These are phyloP conservation scores for Monosporozyma aerobia DNA, from an alignment of 805 yeast genomes.

Conservation along the genomic window DNA sequence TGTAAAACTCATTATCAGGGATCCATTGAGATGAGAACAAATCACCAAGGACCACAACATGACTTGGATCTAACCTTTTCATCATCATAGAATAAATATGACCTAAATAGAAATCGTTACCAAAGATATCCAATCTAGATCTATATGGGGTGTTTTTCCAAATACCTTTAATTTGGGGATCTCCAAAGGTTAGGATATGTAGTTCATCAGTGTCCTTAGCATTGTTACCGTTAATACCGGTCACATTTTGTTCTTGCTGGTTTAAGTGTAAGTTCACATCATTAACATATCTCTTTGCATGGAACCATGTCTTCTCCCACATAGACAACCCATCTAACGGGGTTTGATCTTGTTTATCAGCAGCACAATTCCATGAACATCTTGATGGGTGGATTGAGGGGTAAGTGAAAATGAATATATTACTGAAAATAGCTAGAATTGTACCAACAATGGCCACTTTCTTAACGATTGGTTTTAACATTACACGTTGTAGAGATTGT, in stretches of 20 bases:
- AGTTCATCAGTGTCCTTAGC: constrained; percentile 33
- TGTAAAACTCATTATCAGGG: constrained; percentile 71
- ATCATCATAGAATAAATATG: constrained; percentile 69
- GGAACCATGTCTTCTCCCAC: constrained; percentile 18
- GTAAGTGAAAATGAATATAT: constrained; percentile 63
- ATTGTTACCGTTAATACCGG: constrained; percentile 7
- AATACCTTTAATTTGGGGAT: constrained; percentile 92
- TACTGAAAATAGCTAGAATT: constrained; percentile 37
- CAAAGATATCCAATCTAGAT: constrained; percentile 72
- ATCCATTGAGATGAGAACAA: constrained; percentile 94
- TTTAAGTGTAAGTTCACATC: constrained; percentile 20
- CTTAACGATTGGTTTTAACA: constrained; percentile 2
- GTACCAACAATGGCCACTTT: constrained; percentile 12
- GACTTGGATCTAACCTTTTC: constrained; percentile 56
- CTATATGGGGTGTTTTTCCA: constrained; percentile 63
- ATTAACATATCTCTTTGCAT: constrained; percentile 22
- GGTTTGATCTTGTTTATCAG: background rate
- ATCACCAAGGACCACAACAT: constrained; percentile 88
- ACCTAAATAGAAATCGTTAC: constrained; percentile 83
- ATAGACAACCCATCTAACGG: background rate
- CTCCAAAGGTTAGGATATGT: constrained; percentile 78
- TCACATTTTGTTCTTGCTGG: constrained; percentile 1
- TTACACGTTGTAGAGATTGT: background rate
- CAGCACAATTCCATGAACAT: constrained; percentile 50
- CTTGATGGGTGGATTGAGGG: constrained; percentile 48